Evolutionary conservation across 2,329 filamentous ascomycete species (phyloP), one percentile per base, ranked within the genome.

Genomic region (Fusarium nodosum): DNA sequence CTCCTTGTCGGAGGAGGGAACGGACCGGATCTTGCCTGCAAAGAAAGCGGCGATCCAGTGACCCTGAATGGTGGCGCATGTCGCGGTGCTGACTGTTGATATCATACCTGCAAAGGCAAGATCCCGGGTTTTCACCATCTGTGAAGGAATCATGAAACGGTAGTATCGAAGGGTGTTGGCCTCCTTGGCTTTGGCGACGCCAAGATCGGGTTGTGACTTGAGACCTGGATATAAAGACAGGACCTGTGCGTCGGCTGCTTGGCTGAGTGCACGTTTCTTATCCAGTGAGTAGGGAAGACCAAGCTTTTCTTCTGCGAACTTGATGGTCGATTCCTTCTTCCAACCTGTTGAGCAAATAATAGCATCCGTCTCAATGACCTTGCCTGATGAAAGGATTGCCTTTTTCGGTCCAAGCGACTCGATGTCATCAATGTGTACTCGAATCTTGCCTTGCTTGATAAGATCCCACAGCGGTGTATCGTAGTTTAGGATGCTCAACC

Each of bases 21-120:
- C 60, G 4, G 79, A 70, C 11, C 80, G 76, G 7, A 90, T 75
- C 33, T 81, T 79, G n/a, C 79, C 81, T 31, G 83, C 80, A 11
- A 92, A 78, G 69, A 86, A 91, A 0, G 88, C 88, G 0, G 84
- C 79, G n/a, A 88, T 79, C 86, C 86, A 88, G 8, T 87, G 79
- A 1, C 84, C 85, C 54, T 81, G 80, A 1, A 79, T 60, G 0
- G 76, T 74, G 8, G 79, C 78, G 34, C 76, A 77, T 31, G 79
- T 75, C 2, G 77, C 69, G 2, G 78, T 81, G 45, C 77, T 77
- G 30, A 79, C 75, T 1, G 69, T 76, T 12, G 71, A 74, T 10
- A 77, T 70, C 42, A 80, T 72, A 1, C 80, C 80, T 2, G 72
- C 72, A 20, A 76, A 79, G 12, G 79, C 80, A 7, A 82, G 62